phyloP scores from a whole-genome alignment of 495 filamentous ascomycete species.

The Penicillium dipodomyicola region DNA sequence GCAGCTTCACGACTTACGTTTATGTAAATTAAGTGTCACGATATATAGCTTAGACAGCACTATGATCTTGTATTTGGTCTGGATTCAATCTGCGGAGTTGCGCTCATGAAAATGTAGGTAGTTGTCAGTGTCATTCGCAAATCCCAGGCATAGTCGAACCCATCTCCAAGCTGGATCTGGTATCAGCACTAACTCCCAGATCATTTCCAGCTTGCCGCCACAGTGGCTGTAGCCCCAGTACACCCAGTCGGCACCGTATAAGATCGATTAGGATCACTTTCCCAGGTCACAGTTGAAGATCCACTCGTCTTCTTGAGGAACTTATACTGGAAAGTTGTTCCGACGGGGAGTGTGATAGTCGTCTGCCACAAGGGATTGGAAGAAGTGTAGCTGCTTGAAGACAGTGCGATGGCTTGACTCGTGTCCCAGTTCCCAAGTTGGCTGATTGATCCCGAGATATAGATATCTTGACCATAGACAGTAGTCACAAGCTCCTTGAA shows the following conservation, averaged over 20 bases:
- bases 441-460: conserved; percentile 52
- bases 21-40: not conserved
- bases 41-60: not conserved
- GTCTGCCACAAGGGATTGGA: conserved; percentile 56
- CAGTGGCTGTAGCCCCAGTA: conserved; percentile 26
- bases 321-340: conserved; percentile 58
- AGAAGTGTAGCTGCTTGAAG: conserved; percentile 49
- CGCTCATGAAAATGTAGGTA: not conserved
- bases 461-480: conserved; percentile 53
- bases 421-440: conserved; percentile 55
- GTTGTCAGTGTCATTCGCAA: not conserved
- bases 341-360: conserved; percentile 47
- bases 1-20: not conserved
- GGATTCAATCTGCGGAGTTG: not conserved
- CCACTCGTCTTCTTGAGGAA: conserved; percentile 57
- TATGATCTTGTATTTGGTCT: not conserved
- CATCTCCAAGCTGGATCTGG: not conserved
- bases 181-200: not conserved
- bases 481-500: conserved; percentile 56
- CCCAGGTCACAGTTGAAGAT: conserved; percentile 52
- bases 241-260: conserved; percentile 55
- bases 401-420: conserved; percentile 47
- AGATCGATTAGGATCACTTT: conserved; percentile 59
- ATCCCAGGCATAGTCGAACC: not conserved
- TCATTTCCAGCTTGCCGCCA: conserved; percentile 27